These are phyloP conservation scores for Populus hybrid DNA, from an alignment of 441 rosid genomes.

Conservation along the genomic window DNA sequence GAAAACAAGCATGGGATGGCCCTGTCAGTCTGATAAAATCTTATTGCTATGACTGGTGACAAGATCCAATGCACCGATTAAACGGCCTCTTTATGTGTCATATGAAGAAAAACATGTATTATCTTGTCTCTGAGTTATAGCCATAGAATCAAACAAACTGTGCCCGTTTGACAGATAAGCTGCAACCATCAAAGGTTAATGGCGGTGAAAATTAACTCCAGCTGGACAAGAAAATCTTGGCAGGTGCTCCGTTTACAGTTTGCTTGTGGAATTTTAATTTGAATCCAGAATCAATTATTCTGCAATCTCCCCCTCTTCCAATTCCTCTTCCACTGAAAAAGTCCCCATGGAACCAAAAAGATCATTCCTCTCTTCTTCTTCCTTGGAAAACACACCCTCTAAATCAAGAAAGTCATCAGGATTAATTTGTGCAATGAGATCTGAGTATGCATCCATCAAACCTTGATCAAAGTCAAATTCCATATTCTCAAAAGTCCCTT, in stretches of 20 bases:
- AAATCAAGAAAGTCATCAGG: constrained; percentile 69
- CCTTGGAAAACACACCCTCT: constrained; percentile 46
- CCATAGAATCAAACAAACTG: neutral
- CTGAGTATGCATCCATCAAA: constrained; percentile 55
- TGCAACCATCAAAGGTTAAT: neutral
- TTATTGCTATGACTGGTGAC: neutral
- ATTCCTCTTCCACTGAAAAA: constrained; percentile 34
- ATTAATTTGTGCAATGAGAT: constrained; percentile 56
- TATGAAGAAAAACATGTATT: neutral
- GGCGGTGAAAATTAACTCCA: neutral
- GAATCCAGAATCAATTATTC: constrained; percentile 24
- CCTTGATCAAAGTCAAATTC: constrained; percentile 64
- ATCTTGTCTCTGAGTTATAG: neutral
- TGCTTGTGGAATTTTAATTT: neutral
- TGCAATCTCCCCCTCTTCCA: constrained; percentile 88
- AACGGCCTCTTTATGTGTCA: neutral
- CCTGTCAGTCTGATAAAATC: neutral
- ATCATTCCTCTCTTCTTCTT: constrained; percentile 34
- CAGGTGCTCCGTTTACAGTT: constrained; percentile 1
- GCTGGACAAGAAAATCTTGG: neutral
- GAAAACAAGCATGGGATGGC: neutral
- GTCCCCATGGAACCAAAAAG: constrained; percentile 21
- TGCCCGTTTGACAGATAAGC: neutral
- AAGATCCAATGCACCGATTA: neutral
- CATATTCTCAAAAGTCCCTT: constrained; percentile 26